These are phyloP conservation scores for Zizania palustris DNA, from an alignment of 202 grass and related monocot species.

Conservation along the genomic window DNA sequence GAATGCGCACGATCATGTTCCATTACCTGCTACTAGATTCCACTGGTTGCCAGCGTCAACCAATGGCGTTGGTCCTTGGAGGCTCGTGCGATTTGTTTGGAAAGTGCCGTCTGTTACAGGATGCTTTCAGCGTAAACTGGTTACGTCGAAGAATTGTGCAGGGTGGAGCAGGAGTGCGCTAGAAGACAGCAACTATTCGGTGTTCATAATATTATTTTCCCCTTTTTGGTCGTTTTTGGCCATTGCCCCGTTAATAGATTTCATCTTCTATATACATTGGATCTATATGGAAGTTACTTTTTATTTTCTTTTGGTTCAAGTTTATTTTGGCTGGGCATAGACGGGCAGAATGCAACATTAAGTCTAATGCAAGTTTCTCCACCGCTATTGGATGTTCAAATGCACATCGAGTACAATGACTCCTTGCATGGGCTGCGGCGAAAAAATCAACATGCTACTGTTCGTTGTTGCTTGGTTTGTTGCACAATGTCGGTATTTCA, in stretches of 20 bases:
- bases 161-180: not conserved
- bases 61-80: not conserved
- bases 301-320: not conserved
- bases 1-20: not conserved
- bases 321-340: constrained; percentile 18
- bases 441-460: too few relatives aligned
- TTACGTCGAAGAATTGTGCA: constrained; percentile 26
- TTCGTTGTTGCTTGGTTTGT: too few relatives aligned
- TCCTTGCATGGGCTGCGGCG: too few relatives aligned
- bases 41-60: constrained; percentile 23
- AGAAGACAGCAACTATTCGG: constrained; percentile 39
- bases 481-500: too few relatives aligned
- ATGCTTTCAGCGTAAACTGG: constrained; percentile 16
- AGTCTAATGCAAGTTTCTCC: constrained; percentile 30
- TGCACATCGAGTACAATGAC: not conserved
- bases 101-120: not conserved
- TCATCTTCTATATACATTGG: constrained; percentile 6
- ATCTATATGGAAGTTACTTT: not conserved
- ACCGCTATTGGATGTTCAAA: not conserved
- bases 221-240: constrained; percentile 24
- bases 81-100: not conserved
- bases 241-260: constrained; percentile 33
- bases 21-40: constrained; percentile 19
- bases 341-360: constrained; percentile 27
- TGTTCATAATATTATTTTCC: constrained; percentile 48